phyloP scores from a whole-genome alignment of 2,329 filamentous ascomycete genomes.

The Aureobasidium uvarum region DNA sequence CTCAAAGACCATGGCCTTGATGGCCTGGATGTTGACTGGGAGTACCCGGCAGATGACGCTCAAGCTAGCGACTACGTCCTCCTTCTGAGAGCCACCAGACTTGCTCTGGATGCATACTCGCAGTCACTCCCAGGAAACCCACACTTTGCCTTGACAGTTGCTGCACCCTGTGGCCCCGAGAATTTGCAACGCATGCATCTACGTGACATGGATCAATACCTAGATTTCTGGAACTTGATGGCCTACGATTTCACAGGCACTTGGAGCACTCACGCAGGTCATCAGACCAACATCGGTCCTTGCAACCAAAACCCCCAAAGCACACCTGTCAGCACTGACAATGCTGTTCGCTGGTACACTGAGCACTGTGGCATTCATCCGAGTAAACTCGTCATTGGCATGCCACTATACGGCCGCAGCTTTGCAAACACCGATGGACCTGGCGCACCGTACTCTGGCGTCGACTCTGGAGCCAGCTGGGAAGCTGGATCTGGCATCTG shows the following conservation, averaged over 20 bases:
- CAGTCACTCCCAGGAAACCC: slow-evolving; percentile 37
- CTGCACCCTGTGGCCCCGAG: slow-evolving; percentile 45
- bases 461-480: slow-evolving; percentile 73
- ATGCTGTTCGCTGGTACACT: slow-evolving; percentile 70
- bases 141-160: slow-evolving; percentile 47
- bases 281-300: slow-evolving; percentile 76
- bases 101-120: slow-evolving; percentile 44
- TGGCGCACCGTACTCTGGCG: slow-evolving; percentile 66
- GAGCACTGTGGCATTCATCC: slow-evolving; percentile 60
- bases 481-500: slow-evolving; percentile 68
- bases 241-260: slow-evolving; percentile 64
- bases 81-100: slow-evolving; percentile 42
- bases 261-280: slow-evolving; percentile 70
- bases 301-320: slow-evolving; percentile 56
- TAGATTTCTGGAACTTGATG: slow-evolving; percentile 55
- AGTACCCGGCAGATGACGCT: slow-evolving; percentile 45
- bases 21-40: slow-evolving; percentile 51
- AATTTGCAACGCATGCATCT: slow-evolving; percentile 47
- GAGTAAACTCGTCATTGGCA: slow-evolving; percentile 79
- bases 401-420: slow-evolving; percentile 87
- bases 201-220: slow-evolving; percentile 42
- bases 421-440: slow-evolving; percentile 76
- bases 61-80: slow-evolving; percentile 45
- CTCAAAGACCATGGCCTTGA: slow-evolving; percentile 76
- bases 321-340: slow-evolving; percentile 76